phyloP scores from a whole-genome alignment of 1,284 basidiomycete species.

The Pseudozyma tsukubaensis region DNA sequence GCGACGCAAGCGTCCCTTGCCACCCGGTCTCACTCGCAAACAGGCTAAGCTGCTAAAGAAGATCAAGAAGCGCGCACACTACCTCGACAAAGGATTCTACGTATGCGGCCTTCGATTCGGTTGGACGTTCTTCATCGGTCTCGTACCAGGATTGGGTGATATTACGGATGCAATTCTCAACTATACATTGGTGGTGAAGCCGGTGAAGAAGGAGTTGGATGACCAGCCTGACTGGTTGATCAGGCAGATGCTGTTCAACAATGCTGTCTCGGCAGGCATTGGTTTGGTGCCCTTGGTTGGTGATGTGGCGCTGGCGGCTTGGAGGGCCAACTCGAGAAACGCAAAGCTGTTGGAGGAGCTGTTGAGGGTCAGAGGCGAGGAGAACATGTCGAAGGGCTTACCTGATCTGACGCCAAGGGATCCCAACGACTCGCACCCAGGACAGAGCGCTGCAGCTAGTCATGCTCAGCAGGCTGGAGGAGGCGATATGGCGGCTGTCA shows the following conservation, averaged over 20 bases:
- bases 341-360: conserved; percentile 71
- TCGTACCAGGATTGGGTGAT: conserved; percentile 81
- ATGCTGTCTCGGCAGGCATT: conserved; percentile 77
- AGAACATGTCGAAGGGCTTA: conserved; percentile 56
- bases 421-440: conserved; percentile 27
- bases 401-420: conserved; percentile 48
- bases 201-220: conserved; percentile 78
- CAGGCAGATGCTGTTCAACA: conserved; percentile 78
- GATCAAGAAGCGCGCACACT: conserved; percentile 78
- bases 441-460: conserved; percentile 25
- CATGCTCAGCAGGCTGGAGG: conserved; percentile 16
- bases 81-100: conserved; percentile 89
- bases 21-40: conserved; percentile 80
- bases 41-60: conserved; percentile 77
- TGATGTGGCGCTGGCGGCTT: conserved; percentile 79
- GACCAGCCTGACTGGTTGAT: conserved; percentile 64
- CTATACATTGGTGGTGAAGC: conserved; percentile 82
- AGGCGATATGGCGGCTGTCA: neutral
- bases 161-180: conserved; percentile 77
- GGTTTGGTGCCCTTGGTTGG: conserved; percentile 84
- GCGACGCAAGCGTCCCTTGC: conserved; percentile 77
- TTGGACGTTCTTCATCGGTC: conserved; percentile 75
- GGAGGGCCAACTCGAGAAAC: conserved; percentile 90
- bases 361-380: conserved; percentile 53
- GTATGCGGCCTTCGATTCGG: conserved; percentile 87